phyloP scores from a whole-genome alignment of 345 rosid species.

The Cochlearia excelsa region DNA sequence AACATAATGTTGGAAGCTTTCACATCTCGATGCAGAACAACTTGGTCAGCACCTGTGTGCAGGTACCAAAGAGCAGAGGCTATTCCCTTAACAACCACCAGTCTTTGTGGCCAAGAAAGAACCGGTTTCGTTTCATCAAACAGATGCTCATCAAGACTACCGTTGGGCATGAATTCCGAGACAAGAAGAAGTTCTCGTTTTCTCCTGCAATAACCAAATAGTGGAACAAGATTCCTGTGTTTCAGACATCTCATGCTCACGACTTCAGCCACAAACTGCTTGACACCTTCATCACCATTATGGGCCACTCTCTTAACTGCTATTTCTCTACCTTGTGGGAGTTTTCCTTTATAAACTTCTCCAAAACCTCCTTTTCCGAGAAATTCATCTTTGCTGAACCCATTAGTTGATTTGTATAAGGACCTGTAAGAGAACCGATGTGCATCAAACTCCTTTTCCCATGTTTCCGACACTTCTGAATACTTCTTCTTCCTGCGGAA shows the following conservation, averaged over 20 bases:
- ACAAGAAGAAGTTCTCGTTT: slow-evolving; percentile 48
- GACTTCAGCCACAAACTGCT: slow-evolving; percentile 47
- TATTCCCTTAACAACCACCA: slow-evolving; percentile 38
- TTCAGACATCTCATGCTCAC: slow-evolving; percentile 42
- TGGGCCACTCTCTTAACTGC: slow-evolving; percentile 57
- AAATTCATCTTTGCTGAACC: slow-evolving; percentile 45
- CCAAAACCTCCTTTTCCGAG: slow-evolving; percentile 68
- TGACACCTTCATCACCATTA: slow-evolving; percentile 47
- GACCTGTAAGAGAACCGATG: slow-evolving; percentile 55
- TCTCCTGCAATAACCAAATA: slow-evolving; percentile 52
- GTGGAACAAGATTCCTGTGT: slow-evolving; percentile 50
- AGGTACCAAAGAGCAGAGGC: slow-evolving; percentile 44
- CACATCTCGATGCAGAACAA: slow-evolving; percentile 50
- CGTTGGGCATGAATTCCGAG: slow-evolving; percentile 53
- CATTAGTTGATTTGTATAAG: slow-evolving; percentile 54
- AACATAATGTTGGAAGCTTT: slow-evolving; percentile 50
- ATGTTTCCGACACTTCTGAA: slow-evolving; percentile 49
- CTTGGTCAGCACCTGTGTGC: slow-evolving; percentile 51
- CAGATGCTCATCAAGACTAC: slow-evolving; percentile 49
- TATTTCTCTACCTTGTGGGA: slow-evolving; percentile 38
- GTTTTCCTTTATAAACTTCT: slow-evolving; percentile 49
- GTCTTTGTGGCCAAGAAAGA: slow-evolving; percentile 45
- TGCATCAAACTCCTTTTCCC: slow-evolving; percentile 56
- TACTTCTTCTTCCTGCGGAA: slow-evolving; percentile 36
- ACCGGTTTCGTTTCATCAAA: slow-evolving; percentile 21